phyloP scores from a whole-genome alignment of 2,329 filamentous ascomycete genomes.

The Epichloe sp. region DNA sequence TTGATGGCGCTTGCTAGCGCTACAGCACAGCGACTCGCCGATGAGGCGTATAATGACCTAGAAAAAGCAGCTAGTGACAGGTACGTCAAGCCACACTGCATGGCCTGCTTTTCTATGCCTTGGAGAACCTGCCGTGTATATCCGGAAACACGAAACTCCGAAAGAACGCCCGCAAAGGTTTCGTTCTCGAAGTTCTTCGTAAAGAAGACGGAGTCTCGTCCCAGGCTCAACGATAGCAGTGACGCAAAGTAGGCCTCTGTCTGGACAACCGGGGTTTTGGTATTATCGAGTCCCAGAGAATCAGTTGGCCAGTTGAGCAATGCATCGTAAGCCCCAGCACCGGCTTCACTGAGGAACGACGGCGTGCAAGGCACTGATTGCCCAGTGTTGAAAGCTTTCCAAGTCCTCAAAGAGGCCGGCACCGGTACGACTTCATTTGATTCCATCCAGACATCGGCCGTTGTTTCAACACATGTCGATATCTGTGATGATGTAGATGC shows the following conservation, averaged over 20 bases:
- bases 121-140: slow-evolving; percentile 37
- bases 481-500: not conserved
- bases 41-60: slow-evolving; percentile 29
- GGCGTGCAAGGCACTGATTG: slow-evolving; percentile 25
- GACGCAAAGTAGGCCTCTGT: slow-evolving; percentile 38
- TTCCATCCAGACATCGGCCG: slow-evolving; percentile 32
- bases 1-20: slow-evolving; percentile 39
- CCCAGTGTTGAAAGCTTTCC: slow-evolving; percentile 51
- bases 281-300: slow-evolving; percentile 24
- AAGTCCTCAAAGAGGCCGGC: slow-evolving; percentile 42
- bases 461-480: slow-evolving; percentile 4
- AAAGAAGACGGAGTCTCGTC: slow-evolving; percentile 66
- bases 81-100: slow-evolving; percentile 34
- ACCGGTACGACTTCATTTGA: slow-evolving; percentile 19
- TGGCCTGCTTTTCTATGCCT: slow-evolving; percentile 32
- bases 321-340: slow-evolving; percentile 52
- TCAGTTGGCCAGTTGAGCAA: slow-evolving; percentile 32
- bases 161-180: slow-evolving; percentile 37
- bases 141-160: slow-evolving; percentile 39
- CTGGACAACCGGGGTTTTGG: slow-evolving; percentile 30
- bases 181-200: slow-evolving; percentile 38
- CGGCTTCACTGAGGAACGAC: slow-evolving; percentile 55
- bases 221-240: slow-evolving; percentile 53
- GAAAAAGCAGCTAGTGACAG: slow-evolving; percentile 34
- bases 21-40: slow-evolving; percentile 32